These are phyloP conservation scores for Alternaria ventricosa DNA, from an alignment of 2,329 filamentous ascomycete genomes.

Conservation along the genomic window DNA sequence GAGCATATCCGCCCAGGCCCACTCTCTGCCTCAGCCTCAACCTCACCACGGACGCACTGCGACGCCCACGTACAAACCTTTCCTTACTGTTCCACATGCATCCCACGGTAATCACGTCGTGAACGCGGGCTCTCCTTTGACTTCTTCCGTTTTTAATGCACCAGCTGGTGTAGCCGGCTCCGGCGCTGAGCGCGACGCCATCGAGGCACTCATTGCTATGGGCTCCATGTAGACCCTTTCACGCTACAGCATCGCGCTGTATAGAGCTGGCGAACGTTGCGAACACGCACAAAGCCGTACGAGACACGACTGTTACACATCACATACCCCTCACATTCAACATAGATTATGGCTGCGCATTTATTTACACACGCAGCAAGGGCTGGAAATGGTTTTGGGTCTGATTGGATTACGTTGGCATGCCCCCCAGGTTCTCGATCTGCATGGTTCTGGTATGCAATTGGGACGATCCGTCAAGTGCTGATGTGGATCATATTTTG, in stretches of 20 bases:
- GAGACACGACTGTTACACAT: neutral
- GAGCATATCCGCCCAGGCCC: conserved; percentile 35
- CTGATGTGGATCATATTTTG: conserved; percentile 46
- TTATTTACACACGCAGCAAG: conserved; percentile 2
- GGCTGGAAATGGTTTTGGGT: conserved; percentile 9
- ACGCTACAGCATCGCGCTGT: neutral
- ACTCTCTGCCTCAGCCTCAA: conserved; percentile 33
- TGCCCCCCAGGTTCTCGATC: conserved; percentile 22
- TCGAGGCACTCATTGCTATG: conserved; percentile 80
- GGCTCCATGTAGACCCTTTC: conserved; percentile 65
- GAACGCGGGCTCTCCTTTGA: conserved; percentile 26
- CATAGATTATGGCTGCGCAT: conserved; percentile 5
- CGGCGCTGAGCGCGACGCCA: conserved; percentile 75
- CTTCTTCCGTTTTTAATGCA: conserved; percentile 33
- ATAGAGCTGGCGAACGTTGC: neutral
- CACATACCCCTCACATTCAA: conserved; percentile 5
- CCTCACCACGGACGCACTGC: conserved; percentile 11
- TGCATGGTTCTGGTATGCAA: conserved; percentile 25
- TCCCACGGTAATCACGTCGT: conserved; percentile 39
- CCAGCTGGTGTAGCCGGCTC: conserved; percentile 36
- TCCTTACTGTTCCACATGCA: conserved; percentile 38
- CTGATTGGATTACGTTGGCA: conserved; percentile 27
- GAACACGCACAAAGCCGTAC: neutral
- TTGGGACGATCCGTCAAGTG: conserved; percentile 50
- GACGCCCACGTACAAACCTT: conserved; percentile 36